Percentiles rank a stretch among this genome's conserved stretches.
phyloP scores from a whole-genome alignment of 306 rosid species.

The Ochetophila trinervis region DNA sequence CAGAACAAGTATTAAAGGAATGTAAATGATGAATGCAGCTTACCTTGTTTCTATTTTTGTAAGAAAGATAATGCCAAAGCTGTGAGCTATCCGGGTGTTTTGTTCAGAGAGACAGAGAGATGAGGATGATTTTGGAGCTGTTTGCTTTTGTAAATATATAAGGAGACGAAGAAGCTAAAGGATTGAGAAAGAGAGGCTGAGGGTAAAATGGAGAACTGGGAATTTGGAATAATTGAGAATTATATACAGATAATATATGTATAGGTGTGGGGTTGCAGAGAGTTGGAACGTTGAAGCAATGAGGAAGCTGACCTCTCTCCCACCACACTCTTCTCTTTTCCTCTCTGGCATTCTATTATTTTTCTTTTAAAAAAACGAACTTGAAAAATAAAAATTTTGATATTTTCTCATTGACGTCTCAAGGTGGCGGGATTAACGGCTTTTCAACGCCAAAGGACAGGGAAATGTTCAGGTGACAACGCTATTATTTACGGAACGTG shows the following conservation, averaged over 20 bases:
- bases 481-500: background rate
- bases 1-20: background rate
- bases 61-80: slow-evolving; percentile 37
- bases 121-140: slow-evolving; percentile 30
- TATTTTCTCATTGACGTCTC: slow-evolving; percentile 27
- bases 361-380: background rate
- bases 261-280: slow-evolving; percentile 45
- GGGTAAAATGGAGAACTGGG: slow-evolving; percentile 40
- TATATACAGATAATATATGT: slow-evolving; percentile 34
- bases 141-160: slow-evolving; percentile 32
- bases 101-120: slow-evolving; percentile 32
- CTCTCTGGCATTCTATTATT: background rate
- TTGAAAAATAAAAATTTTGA: background rate
- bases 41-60: slow-evolving; percentile 41
- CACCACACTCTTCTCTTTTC: slow-evolving; percentile 40
- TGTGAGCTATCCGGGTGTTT: slow-evolving; percentile 26
- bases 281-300: slow-evolving; percentile 84
- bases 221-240: slow-evolving; percentile 20
- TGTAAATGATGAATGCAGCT: slow-evolving; percentile 22
- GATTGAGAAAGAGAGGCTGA: slow-evolving; percentile 11
- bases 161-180: slow-evolving; percentile 22
- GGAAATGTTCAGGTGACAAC: slow-evolving; percentile 17
- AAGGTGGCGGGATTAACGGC: slow-evolving; percentile 80
- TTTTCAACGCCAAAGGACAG: slow-evolving; percentile 50
- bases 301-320: slow-evolving; percentile 86